Base-by-base conservation (phyloP, 176 grass and related monocot species). In the Hordeum marinum region DNA sequence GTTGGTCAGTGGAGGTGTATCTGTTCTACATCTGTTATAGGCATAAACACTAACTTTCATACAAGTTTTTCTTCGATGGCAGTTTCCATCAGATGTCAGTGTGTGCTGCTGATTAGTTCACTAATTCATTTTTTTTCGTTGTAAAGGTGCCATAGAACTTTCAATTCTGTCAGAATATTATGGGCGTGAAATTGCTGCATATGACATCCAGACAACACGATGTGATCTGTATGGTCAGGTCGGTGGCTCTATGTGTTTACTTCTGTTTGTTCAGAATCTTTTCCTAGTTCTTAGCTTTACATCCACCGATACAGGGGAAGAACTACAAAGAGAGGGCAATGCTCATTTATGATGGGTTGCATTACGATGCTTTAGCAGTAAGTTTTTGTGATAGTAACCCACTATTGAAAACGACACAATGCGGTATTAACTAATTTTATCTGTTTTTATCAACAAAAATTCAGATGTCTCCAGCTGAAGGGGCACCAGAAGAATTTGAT, bases 221-320 rank as follows among this genome's bases (percentile, higher is more conserved):
- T 98, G 96, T 57, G 96, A 98, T 88, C 83, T 98, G 45, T 98
- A 98, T 94, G 96, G 96, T 76, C 96, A 94, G 93, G 96, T 95
- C 36, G 13, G 83, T 81, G 58, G 58, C 63, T 9, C 35, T 82
- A 13, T 72, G 36, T 17, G 50, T 8, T 31, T 78, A 21, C 45
- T 41, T 77, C 3, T 52, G 4, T 26, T 35, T 78, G 3, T 86
- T 14, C 26, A 3, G 59, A 75, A 54, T 79, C 42, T 1, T 80
- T 41, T 36, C 52, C 3, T 45, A 59, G 57, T 60, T 17, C 76
- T 84, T 55, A 90, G 8, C 34, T 58, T 86, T 72, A 14, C 34
- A 64, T 61, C 46, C 69, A 40, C 79, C 91, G 39, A 72, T 87
- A 83, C 86, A 98, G 93, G 90, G 79, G 79, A 98, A 94, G 86